phyloP scores from a whole-genome alignment of 75 land plant genomes.

The Chamaecyparis obtusa region DNA sequence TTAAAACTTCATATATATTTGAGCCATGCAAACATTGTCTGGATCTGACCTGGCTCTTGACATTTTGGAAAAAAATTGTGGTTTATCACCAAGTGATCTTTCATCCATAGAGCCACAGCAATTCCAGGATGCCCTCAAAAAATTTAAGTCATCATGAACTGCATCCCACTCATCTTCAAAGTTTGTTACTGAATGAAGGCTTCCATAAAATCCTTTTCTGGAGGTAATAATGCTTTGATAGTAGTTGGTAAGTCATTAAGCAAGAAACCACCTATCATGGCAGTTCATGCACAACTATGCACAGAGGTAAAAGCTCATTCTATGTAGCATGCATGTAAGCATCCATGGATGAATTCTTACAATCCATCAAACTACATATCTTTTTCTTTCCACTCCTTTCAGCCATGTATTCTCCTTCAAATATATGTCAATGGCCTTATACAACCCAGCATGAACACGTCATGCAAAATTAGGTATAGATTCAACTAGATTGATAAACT shows the following conservation, averaged over 20 bases:
- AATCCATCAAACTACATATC: slow-evolving; percentile 65
- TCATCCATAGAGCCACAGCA: no score
- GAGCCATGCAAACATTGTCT: slow-evolving; percentile 69
- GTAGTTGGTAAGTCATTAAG: slow-evolving; percentile 40
- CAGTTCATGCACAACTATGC: slow-evolving; percentile 60
- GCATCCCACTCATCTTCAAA: no score
- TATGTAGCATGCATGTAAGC: slow-evolving; percentile 71
- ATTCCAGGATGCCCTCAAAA: no score
- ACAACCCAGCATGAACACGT: slow-evolving; percentile 60
- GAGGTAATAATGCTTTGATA: slow-evolving; percentile 38
- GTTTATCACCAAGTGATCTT: no score
- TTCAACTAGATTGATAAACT: slow-evolving; percentile 52
- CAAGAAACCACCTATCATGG: slow-evolving; percentile 31
- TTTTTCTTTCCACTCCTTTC: slow-evolving; percentile 56
- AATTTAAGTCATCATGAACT: no score
- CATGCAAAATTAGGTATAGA: slow-evolving; percentile 46
- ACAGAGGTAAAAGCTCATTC: slow-evolving; percentile 64
- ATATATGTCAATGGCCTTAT: slow-evolving; percentile 71
- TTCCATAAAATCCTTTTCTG: no score
- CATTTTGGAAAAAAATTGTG: no score
- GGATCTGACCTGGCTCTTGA: slow-evolving; percentile 97
- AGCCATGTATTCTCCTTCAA: slow-evolving; percentile 64
- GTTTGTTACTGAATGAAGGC: no score
- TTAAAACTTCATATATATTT: slow-evolving; percentile 76
- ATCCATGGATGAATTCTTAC: slow-evolving; percentile 61